Evolutionary conservation across 768 basidiomycete species (phyloP), one percentile per base, ranked within the genome.

Genomic region (Lactarius indigo): DNA sequence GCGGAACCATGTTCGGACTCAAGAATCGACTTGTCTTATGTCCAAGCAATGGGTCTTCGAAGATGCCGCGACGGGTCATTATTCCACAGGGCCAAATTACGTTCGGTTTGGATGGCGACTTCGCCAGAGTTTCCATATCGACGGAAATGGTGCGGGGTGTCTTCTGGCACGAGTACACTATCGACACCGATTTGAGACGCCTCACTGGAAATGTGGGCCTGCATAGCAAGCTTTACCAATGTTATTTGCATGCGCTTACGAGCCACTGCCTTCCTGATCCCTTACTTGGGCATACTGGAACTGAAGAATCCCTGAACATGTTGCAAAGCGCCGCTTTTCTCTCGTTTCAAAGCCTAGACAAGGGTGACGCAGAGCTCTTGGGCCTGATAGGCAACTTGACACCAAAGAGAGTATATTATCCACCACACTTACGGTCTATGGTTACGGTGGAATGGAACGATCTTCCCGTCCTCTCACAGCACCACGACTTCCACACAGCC

Each of bases 161-260:
- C 20, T 47, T 31, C 1, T 78, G 73, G 61, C 72, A 76, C 37
- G 72, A 71, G 5, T 80, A 77, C 57, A 61, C 57, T 2, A 59
- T 80, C 8, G 73, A 39, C 37, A 39, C 37, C 37, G 37, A 39
- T 39, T 13, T 39, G 37, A 5, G 78, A 0, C 71, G 72, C 44
- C 70, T 80, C 39, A 61, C 64, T 2, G 72, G 76, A 3, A 75
- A 74, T 12, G 71, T 44, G 7, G 75, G 69, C 39, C 59, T 79
- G 42, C 68, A 67, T 0, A 76, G 73, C 63, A 71, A 70, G 39
- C 73, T 83, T 5, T 81, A 75, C 62, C 75, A 75, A 52, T 74
- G 78, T 4, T 81, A 81, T 61, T 74, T 85, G 20, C 84, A 85
- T 54, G 79, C 81, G n/a, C 59, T 82, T 1, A 83, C 78, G 4